Base-by-base conservation (phyloP, 441 rosid genomes). In the Gossypium armourianum region DNA sequence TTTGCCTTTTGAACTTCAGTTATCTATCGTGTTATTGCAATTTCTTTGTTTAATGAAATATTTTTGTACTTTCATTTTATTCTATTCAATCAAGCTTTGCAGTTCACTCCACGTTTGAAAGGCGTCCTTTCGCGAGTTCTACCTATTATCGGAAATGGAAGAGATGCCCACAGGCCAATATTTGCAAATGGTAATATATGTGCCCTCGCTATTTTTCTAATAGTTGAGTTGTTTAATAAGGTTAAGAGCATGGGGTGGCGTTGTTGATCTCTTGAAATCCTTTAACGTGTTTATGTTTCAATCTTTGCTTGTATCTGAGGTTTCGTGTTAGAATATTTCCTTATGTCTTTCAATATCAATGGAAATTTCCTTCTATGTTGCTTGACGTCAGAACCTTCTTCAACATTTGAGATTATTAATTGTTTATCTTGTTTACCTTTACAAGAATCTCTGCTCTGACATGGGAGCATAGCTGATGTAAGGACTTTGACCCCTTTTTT, bases 51-150 rank as follows among this genome's bases (percentile, higher is more conserved):
- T 73, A 74, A 75, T 83, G 82, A 77, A 89, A 76, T 29, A 67
- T 20, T 70, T 59, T 71, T 49, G 12, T 28, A 1, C 28, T 58
- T 61, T 78, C 6, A 69, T 76, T 63, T 72, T 81, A 74, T 56
- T 56, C 61, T 21, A 56, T 75, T 82, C 76, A 69, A 85, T 81
- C 83, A 84, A 94, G 98, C 96, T 78, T 82, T 83, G 83, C 95
- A 91, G 90, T 91, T 94, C 84, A 85, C 91, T 83, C 97, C 97
- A 69, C 88, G 91, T 68, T 84, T 91, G 80, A 91, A 94, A 84
- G 93, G 80, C 72, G 94, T 94, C 47, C 91, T 94, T 55, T 85
- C 96, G 74, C 89, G 96, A 74, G 88, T 94, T 76, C 79, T 82
- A 72, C 98, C 98, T 70, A 81, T 90, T 68, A 91, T 94, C 76